Evolutionary conservation across 805 yeast species (phyloP).

Genomic region (Candida oleophila): DNA sequence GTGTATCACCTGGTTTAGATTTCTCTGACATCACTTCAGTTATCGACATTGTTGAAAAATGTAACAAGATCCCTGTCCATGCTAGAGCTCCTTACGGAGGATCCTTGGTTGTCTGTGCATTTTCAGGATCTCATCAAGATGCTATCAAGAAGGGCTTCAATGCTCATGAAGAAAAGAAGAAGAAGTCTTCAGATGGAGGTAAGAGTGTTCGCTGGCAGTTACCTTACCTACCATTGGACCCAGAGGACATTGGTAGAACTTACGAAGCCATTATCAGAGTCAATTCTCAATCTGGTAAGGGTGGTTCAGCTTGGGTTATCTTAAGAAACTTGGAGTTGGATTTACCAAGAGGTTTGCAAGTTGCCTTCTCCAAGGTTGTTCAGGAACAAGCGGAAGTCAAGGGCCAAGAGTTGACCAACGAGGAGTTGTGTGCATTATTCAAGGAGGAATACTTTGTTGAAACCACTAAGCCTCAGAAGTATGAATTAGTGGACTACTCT

Average conservation of each 20-base stretch:
- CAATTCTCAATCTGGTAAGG: conserved; percentile 85
- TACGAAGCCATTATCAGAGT: conserved; percentile 83
- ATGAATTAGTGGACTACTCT: conserved; percentile 45
- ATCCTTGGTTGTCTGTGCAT: conserved; percentile 74
- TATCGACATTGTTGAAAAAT: conserved; percentile 68
- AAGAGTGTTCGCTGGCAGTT: conserved; percentile 52
- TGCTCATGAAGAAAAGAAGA: conserved; percentile 48
- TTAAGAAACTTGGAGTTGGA: conserved; percentile 70
- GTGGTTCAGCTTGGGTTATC: conserved; percentile 84
- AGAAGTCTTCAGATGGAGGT: conserved; percentile 41
- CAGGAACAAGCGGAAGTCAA: conserved; percentile 62
- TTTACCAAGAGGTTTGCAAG: conserved; percentile 70
- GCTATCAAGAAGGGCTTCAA: conserved; percentile 68
- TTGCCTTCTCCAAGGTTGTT: conserved; percentile 62
- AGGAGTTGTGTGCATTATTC: conserved; percentile 61
- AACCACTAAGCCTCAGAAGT: conserved; percentile 15
- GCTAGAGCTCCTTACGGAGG: conserved; percentile 83
- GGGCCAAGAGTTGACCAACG: conserved; percentile 69
- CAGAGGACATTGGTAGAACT: conserved; percentile 76
- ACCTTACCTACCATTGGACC: conserved; percentile 80
- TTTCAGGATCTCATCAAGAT: conserved; percentile 72
- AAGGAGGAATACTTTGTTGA: conserved; percentile 50
- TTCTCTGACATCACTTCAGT: conserved; percentile 66
- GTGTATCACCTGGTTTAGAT: conserved; percentile 69
- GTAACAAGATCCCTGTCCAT: conserved; percentile 73